Base-by-base conservation (phyloP, 176 grass and related monocot genomes). In the Poa pratensis region DNA sequence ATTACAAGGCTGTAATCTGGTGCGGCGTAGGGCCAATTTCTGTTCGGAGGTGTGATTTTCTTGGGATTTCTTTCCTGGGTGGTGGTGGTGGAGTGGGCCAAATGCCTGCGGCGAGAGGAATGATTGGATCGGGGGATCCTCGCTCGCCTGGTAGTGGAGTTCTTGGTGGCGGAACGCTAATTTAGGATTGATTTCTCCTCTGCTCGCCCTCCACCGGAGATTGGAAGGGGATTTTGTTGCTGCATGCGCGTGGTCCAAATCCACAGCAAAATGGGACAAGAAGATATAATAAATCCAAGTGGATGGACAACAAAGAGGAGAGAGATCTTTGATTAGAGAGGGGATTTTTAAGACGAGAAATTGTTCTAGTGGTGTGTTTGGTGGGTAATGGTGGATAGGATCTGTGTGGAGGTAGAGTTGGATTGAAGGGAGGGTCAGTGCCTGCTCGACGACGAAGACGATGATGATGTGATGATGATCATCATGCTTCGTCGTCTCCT, bases 341-440 rank as follows among this genome's bases (percentile, higher is more conserved):
- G 10, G 19, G 7, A 82, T 68, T 70, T 86, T 91, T 83, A 58
- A 80, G 35, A 18, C 27, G 42, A 15, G 10, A 49, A 77, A 87
- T 87, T 43, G 9, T 43, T 43, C 61, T 68, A 13, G 68, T 83
- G 61, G 77, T 34, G 24, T 13, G 81, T 65, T 84, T 48, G 26
- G 79, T 82, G 64, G 86, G 39, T 32, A 80, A 77, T 74, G 82
- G 89, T 78, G 82, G 89, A 71, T 79, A 50, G 37, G 78, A 75
- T 80, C 75, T 80, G 63, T 79, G 86, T 85, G 74, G 69, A 73
- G 62, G 35, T 87, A 88, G 88, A 97, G 95, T 94, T 91, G 88
- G 90, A 97, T 97, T 93, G 90, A 97, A 95, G 96, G 80, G 89
- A 95, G 86, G 84, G 75, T 65, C 87, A 87, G 85, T 27, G 45